Conservation (phyloP, 169 alveolate genomes). For the Plasmodium reichenowi region DNA sequence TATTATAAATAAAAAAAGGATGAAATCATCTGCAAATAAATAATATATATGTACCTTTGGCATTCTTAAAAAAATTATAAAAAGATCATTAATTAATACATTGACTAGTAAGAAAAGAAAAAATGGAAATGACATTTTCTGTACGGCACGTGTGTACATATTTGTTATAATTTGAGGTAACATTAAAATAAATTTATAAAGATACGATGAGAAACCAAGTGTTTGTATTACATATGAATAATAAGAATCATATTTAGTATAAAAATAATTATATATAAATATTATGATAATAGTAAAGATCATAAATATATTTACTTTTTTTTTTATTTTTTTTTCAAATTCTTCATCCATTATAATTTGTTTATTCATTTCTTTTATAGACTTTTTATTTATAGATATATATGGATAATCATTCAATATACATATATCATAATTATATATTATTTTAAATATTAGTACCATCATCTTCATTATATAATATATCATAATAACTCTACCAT, state of each 20-base stretch:
- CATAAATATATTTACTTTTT: constrained; percentile 10
- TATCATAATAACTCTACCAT: constrained; percentile 29
- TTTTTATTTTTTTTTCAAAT: constrained; percentile 21
- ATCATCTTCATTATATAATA: constrained; percentile 27
- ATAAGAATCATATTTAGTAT: constrained; percentile 24
- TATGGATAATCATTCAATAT: constrained; percentile 12
- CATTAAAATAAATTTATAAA: constrained; percentile 51
- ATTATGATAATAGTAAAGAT: neutral
- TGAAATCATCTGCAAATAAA: constrained; percentile 28
- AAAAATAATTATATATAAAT: constrained; percentile 27
- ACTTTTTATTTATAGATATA: constrained; percentile 7
- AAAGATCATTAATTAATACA: constrained; percentile 40
- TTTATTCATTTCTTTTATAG: neutral
- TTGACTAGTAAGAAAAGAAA: constrained; percentile 21
- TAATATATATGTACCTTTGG: constrained; percentile 32
- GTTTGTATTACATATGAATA: constrained; percentile 24
- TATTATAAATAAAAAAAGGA: constrained; percentile 24
- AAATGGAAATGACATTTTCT: neutral
- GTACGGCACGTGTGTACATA: constrained; percentile 17
- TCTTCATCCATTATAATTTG: neutral
- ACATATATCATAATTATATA: constrained; percentile 18
- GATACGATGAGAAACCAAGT: constrained; percentile 19
- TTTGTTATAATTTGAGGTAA: constrained; percentile 46
- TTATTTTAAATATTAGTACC: constrained; percentile 18
- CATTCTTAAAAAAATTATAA: constrained; percentile 24